Base-by-base conservation (phyloP, 116 monocot genomes). In the Dioscorea cayenensis region DNA sequence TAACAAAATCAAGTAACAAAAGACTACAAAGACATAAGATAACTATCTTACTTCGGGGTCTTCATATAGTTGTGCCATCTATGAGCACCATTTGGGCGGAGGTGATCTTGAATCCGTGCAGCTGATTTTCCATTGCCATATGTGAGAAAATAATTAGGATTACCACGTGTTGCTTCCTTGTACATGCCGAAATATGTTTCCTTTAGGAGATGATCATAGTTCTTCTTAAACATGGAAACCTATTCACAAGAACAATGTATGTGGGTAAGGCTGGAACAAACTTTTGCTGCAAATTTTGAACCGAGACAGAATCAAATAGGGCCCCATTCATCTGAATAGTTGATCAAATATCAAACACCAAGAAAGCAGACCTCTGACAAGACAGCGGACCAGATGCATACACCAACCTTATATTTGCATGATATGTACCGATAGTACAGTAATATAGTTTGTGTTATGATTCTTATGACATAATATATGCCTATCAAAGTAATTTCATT, bases 41-140 rank as follows among this genome's bases (percentile, higher is more conserved):
- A 69, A 74, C 18, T 14, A 74, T 65, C 84, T 76, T 92, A 96
- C 96, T 90, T 88, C 52, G 96, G 96, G 6, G 86, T 80, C 67
- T 90, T 96, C 96, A 96, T 96, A 68, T 96, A 96, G 67, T 96
- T 96, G 70, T 92, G 90, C 96, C 96, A 96, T 84, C 96, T 92
- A 78, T 96, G 96, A 52, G 96, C 96, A 75, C 96, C 96, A 81
- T 96, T 96, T 48, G 96, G 92, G 38, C 96, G 92, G 20, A 96
- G 90, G 83, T 92, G 77, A 75, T 92, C 88, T 84, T 90, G 86
- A 82, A 96, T 65, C 37, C 96, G 71, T 50, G 96, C 96, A 78
- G 96, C 96, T 59, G 96, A 96, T 81, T 96, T 96, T 75, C 96
- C 92, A 88, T 96, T 96, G 28, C 96, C 96, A 74, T 96, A 96